phyloP scores from a whole-genome alignment of 108 stramenopile genomes.

The Nitzschia sp. region DNA sequence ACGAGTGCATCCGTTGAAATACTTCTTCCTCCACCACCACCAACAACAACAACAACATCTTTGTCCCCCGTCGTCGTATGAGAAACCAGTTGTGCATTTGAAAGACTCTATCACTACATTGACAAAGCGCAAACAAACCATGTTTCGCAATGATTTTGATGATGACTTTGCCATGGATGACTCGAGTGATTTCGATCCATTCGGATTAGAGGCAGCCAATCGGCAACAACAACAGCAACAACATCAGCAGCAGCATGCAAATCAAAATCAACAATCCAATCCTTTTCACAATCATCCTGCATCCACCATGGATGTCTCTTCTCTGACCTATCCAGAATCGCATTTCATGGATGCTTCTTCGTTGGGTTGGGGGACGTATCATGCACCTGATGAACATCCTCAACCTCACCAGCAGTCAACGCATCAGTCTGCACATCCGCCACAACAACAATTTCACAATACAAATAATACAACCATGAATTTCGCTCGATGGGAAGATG shows the following conservation, averaged over 20 bases:
- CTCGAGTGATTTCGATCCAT: background rate
- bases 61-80: no score
- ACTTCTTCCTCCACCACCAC: no score
- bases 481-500: background rate
- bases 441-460: background rate
- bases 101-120: no score
- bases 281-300: background rate
- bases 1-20: no score
- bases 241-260: background rate
- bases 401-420: background rate
- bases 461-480: background rate
- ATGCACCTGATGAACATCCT: background rate
- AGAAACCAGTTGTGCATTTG: no score
- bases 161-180: no score
- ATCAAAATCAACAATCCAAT: background rate
- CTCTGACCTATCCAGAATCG: background rate
- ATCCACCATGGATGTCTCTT: background rate
- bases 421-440: no score
- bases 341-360: background rate
- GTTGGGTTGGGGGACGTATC: no score
- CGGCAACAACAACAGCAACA: background rate
- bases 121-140: no score
- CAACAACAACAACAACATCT: no score
- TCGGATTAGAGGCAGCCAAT: background rate
- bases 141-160: no score